Conservation (phyloP, 192 early-diverging fungal species). For the Thamnidium elegans region DNA sequence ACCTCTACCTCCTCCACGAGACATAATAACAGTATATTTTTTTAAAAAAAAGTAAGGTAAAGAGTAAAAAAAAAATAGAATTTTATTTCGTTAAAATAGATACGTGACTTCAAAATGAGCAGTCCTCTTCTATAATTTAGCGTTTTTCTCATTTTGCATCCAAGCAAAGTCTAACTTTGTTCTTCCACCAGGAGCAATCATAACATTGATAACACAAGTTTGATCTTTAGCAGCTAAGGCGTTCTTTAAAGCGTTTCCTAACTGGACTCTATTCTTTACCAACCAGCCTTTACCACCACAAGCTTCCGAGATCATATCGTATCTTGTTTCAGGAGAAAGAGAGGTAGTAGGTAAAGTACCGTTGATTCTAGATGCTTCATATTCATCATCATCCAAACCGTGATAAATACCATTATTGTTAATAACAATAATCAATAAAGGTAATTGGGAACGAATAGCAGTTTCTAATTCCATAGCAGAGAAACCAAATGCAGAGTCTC, state of each 20-base stretch:
- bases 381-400: conserved; percentile 56
- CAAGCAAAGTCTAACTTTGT: conserved; percentile 43
- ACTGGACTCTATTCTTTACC: conserved; percentile 54
- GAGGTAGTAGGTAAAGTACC: conserved; percentile 59
- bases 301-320: conserved; percentile 67
- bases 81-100: no score
- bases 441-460: conserved; percentile 55
- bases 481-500: conserved; percentile 81
- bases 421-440: conserved; percentile 71
- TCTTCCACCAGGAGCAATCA: conserved; percentile 60
- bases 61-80: no score
- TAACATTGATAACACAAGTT: conserved; percentile 63
- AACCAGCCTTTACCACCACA: conserved; percentile 61
- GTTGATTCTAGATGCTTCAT: conserved; percentile 32
- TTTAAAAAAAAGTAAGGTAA: no score
- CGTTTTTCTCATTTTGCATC: conserved; percentile 16
- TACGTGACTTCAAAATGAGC: no score
- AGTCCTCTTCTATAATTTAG: conserved; percentile 3
- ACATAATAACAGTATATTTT: conserved; percentile 11
- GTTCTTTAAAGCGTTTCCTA: conserved; percentile 45
- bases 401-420: conserved; percentile 80
- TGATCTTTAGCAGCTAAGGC: conserved; percentile 41
- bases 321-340: conserved; percentile 60
- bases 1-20: conserved; percentile 30
- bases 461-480: conserved; percentile 79